Percentiles rank a stretch among this genome's conserved stretches.
Evolutionary conservation across 257 asterid genomes (phyloP).

Genomic region (Solanum clarkiae): DNA sequence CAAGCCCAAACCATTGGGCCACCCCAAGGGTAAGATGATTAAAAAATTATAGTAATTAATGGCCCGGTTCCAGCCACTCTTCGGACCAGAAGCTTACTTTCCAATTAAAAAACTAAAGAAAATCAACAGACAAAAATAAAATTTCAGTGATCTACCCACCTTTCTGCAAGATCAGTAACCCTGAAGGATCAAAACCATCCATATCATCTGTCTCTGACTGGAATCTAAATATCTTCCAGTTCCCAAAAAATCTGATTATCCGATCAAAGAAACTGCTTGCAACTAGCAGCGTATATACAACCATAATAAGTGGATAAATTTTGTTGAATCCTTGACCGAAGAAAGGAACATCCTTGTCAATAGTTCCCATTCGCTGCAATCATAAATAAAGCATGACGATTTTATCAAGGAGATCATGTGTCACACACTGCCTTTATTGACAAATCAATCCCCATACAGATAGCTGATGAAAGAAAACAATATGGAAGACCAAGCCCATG

Average conservation of each 20-base stretch:
- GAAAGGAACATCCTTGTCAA: conserved; percentile 86
- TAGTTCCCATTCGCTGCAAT: conserved; percentile 94
- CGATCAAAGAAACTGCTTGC: conserved; percentile 91
- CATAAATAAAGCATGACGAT: conserved; percentile 4
- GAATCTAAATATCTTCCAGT: conserved; percentile 77
- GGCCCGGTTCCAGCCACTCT: neutral
- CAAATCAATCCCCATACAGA: neutral
- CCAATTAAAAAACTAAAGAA: neutral
- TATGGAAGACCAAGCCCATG: neutral
- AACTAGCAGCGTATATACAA: conserved; percentile 76
- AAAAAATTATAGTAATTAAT: neutral
- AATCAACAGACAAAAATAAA: neutral
- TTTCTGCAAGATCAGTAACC: conserved; percentile 82
- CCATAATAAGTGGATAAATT: conserved; percentile 98
- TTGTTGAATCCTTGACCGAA: conserved; percentile 87
- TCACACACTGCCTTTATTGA: neutral
- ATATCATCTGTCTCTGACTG: conserved; percentile 66
- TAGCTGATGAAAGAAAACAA: neutral
- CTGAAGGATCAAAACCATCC: conserved; percentile 98
- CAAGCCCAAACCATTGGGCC: no score
- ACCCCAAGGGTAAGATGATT: neutral
- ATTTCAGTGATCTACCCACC: conserved; percentile 27
- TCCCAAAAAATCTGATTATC: conserved; percentile 78
- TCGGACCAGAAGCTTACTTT: neutral
- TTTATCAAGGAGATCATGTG: neutral